These are phyloP conservation scores for Calonectria fujianensis DNA, from an alignment of 2,329 filamentous ascomycete species.

Conservation along the genomic window DNA sequence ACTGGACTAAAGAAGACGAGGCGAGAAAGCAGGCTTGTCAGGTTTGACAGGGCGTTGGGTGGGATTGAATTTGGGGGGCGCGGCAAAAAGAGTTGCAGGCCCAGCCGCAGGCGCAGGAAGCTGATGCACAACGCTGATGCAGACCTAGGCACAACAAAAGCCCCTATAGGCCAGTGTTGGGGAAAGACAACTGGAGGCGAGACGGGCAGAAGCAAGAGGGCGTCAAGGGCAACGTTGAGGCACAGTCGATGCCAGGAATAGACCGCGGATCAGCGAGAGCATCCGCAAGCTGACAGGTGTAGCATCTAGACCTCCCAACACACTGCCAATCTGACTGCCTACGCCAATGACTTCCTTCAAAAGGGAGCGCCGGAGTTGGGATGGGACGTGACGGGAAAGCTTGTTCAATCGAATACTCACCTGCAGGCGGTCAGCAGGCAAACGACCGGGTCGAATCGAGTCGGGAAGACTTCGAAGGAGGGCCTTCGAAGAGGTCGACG, in stretches of 20 bases:
- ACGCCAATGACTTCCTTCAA: slow-evolving; percentile 20
- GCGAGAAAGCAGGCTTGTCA: slow-evolving; percentile 48
- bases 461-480: slow-evolving; percentile 33
- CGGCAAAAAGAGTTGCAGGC: slow-evolving; percentile 52
- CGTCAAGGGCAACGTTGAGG: slow-evolving; percentile 32
- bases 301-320: slow-evolving; percentile 31
- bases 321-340: slow-evolving; percentile 27
- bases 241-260: slow-evolving; percentile 31
- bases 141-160: slow-evolving; percentile 33
- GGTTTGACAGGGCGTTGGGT: slow-evolving; percentile 47
- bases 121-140: slow-evolving; percentile 41
- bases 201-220: slow-evolving; percentile 39
- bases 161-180: slow-evolving; percentile 38
- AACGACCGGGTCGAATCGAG: slow-evolving; percentile 35
- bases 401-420: slow-evolving; percentile 38
- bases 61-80: slow-evolving; percentile 50
- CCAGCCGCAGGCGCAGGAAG: slow-evolving; percentile 48
- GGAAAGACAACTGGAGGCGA: slow-evolving; percentile 24
- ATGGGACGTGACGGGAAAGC: slow-evolving; percentile 4
- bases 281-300: slow-evolving; percentile 28
- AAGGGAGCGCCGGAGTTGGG: slow-evolving; percentile 6
- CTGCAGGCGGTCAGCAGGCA: slow-evolving; percentile 37
- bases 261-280: slow-evolving; percentile 30
- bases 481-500: slow-evolving; percentile 35
- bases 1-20: slow-evolving; percentile 49